These are phyloP conservation scores for Gossypium trilobum DNA, from an alignment of 441 rosid genomes.

Conservation along the genomic window DNA sequence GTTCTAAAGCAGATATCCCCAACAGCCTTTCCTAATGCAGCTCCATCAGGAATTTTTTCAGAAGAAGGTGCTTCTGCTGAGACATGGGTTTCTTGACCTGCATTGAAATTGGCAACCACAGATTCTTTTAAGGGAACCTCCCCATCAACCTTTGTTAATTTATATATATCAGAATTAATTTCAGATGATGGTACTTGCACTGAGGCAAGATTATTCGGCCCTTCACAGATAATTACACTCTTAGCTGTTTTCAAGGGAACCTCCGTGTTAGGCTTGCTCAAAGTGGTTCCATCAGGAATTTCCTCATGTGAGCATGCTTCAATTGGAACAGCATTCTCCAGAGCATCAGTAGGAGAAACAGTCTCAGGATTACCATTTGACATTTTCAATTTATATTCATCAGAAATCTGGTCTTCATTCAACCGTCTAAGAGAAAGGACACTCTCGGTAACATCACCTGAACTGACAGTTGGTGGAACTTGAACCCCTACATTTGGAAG, in stretches of 20 bases:
- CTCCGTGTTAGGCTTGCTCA: constrained; percentile 7
- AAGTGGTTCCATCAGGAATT: constrained; percentile 13
- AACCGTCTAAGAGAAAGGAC: too few relatives aligned
- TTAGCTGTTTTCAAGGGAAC: background rate
- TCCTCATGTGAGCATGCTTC: constrained; percentile 14
- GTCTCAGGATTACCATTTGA: constrained; percentile 13
- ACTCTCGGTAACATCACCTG: too few relatives aligned
- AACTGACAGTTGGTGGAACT: too few relatives aligned
- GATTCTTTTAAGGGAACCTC: background rate
- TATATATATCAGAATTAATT: background rate
- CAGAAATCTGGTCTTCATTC: constrained; percentile 10
- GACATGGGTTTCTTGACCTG: background rate
- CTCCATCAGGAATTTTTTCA: background rate
- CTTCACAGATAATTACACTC: background rate
- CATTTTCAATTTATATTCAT: constrained; percentile 16
- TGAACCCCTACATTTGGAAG: too few relatives aligned
- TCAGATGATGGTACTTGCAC: background rate
- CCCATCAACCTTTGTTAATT: too few relatives aligned
- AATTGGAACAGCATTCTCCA: constrained; percentile 6
- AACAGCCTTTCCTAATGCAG: background rate
- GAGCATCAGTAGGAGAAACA: constrained; percentile 17
- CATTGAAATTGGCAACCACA: background rate
- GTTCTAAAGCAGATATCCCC: background rate
- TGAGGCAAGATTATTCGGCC: background rate
- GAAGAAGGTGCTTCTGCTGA: background rate